A percentile compares a stretch with the other conserved stretches of the same genome.
Conservation (phyloP, 257 asterid species). For the Penstemon davidsonii region DNA sequence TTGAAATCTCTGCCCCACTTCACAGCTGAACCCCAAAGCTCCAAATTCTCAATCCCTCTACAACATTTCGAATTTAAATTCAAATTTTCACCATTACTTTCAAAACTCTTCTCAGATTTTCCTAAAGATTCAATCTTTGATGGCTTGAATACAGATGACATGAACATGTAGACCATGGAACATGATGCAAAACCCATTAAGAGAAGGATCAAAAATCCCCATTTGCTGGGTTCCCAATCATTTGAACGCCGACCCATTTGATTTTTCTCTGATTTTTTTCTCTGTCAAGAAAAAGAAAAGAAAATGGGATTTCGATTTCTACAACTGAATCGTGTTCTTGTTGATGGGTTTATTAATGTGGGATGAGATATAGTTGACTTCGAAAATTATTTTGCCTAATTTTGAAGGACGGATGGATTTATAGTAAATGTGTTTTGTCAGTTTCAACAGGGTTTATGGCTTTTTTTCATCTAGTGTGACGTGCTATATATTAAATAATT, state of each 20-base stretch:
- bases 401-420: too few relatives aligned
- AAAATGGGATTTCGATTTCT: background rate
- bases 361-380: background rate
- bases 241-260: constrained; percentile 79
- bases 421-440: too few relatives aligned
- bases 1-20: constrained; percentile 95
- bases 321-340: background rate
- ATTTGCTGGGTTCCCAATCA: constrained; percentile 61
- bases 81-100: constrained; percentile 21
- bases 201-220: constrained; percentile 58
- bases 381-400: too few relatives aligned
- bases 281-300: background rate
- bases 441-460: too few relatives aligned
- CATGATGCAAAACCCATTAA: constrained; percentile 78
- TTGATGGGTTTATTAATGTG: constrained; percentile 1
- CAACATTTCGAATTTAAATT: constrained; percentile 50
- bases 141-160: constrained; percentile 54
- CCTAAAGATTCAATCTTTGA: constrained; percentile 29
- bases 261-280: constrained; percentile 7
- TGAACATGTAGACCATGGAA: constrained; percentile 56
- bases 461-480: too few relatives aligned
- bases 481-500: too few relatives aligned
- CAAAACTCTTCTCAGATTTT: background rate
- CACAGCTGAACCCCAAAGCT: constrained; percentile 93
- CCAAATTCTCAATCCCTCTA: constrained; percentile 67